phyloP scores from a whole-genome alignment of 345 rosid genomes.

The Turnera subulata region DNA sequence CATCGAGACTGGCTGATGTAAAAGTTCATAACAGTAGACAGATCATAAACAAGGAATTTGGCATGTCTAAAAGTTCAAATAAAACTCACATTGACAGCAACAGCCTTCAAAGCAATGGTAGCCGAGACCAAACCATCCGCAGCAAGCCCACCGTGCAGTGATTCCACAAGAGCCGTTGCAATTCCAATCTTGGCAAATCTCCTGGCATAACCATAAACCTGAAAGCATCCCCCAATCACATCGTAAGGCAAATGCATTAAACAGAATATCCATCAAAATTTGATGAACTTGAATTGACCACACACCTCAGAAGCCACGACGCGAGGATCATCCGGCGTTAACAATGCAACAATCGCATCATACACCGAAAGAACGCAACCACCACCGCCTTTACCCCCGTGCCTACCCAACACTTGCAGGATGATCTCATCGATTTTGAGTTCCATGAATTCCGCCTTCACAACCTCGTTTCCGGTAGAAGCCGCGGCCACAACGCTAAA shows the following conservation, averaged over 20 bases:
- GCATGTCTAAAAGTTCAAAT: neutral
- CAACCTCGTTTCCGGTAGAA: conserved; percentile 80
- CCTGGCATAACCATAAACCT: conserved; percentile 95
- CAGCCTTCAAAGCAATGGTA: conserved; percentile 65
- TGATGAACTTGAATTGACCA: neutral
- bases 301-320: conserved; percentile 96
- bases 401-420: conserved; percentile 46
- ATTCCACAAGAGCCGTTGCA: conserved; percentile 60
- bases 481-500: conserved; percentile 71
- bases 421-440: conserved; percentile 71
- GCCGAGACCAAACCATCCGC: conserved; percentile 76
- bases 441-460: conserved; percentile 78
- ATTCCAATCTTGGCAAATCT: conserved; percentile 80
- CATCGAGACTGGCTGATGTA: no score
- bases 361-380: conserved; percentile 47
- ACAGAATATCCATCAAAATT: neutral
- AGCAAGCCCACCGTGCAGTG: conserved; percentile 62
- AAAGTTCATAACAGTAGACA: no score
- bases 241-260: no score
- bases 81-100: conserved; percentile 80
- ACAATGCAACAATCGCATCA: conserved; percentile 66
- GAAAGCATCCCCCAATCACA: conserved; percentile 13
- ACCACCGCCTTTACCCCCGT: conserved; percentile 33
- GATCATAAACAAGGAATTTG: neutral
- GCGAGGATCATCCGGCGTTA: conserved; percentile 85